These are phyloP conservation scores for Phytophthora multivora DNA, from an alignment of 352 stramenopile genomes.

Conservation along the genomic window DNA sequence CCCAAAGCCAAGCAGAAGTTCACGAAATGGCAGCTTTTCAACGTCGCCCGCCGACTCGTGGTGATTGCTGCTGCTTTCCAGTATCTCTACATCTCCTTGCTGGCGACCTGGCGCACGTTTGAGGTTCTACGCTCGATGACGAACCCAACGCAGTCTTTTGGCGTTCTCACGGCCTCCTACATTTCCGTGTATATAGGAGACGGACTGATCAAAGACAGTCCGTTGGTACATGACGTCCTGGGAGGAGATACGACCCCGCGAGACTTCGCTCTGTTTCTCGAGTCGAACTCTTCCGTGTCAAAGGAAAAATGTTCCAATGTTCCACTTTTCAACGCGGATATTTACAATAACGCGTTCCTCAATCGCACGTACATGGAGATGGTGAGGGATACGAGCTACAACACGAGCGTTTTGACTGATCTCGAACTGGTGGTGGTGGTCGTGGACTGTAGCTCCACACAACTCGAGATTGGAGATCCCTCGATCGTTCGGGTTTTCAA, in stretches of 20 bases:
- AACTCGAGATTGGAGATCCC: slow-evolving; percentile 10
- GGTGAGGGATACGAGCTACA: slow-evolving; percentile 38
- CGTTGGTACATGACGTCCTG: slow-evolving; percentile 17
- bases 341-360: slow-evolving; percentile 43
- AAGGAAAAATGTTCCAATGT: slow-evolving; percentile 11
- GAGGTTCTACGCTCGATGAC: slow-evolving; percentile 25
- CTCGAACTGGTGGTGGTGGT: slow-evolving; percentile 44
- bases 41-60: slow-evolving; percentile 26
- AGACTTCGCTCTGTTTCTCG: slow-evolving; percentile 20
- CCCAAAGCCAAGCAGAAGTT: slow-evolving; percentile 17
- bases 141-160: slow-evolving; percentile 14
- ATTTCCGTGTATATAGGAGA: slow-evolving; percentile 38
- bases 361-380: slow-evolving; percentile 32
- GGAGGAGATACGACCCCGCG: slow-evolving; percentile 31
- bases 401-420: slow-evolving; percentile 30
- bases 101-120: slow-evolving; percentile 23
- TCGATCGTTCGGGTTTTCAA: slow-evolving; percentile 29
- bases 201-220: slow-evolving; percentile 26
- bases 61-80: slow-evolving; percentile 25
- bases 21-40: slow-evolving; percentile 26
- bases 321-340: slow-evolving; percentile 5
- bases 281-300: slow-evolving; percentile 11
- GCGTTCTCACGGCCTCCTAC: slow-evolving; percentile 6
- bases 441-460: slow-evolving; percentile 40
- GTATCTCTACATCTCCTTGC: slow-evolving; percentile 36